Percentiles rank a stretch among this genome's conserved stretches.
Conservation (phyloP, 2,329 filamentous ascomycete species). For the Leptographium flavum region DNA sequence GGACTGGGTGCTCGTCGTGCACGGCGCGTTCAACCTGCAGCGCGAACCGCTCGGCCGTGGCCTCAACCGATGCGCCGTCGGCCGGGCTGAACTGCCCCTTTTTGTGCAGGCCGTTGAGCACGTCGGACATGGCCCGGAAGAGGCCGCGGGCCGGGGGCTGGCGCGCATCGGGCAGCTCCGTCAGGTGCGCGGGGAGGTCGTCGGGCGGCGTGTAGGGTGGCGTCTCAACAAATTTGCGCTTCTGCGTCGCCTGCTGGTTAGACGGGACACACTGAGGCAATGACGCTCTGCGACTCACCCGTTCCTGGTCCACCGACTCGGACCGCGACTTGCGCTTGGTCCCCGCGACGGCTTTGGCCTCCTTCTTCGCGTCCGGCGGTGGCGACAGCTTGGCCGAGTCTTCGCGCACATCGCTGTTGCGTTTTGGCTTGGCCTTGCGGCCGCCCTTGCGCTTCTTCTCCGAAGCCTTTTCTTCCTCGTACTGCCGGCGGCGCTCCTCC, state of each 20-base stretch:
- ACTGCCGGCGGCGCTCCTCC: conserved; percentile 52
- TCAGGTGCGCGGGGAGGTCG: conserved; percentile 35
- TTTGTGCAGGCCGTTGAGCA: conserved; percentile 54
- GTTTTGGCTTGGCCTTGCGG: conserved; percentile 50
- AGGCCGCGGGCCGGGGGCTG: conserved; percentile 57
- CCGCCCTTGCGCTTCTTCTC: conserved; percentile 41
- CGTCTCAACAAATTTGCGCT: conserved; percentile 38
- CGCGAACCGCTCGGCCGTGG: conserved; percentile 54
- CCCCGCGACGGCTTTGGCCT: conserved; percentile 13
- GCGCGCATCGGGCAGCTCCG: conserved; percentile 46
- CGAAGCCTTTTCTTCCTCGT: conserved; percentile 47
- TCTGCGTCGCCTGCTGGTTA: conserved; percentile 25
- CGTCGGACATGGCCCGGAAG: conserved; percentile 51
- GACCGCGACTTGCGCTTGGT: conserved; percentile 44
- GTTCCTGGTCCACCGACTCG: conserved; percentile 36
- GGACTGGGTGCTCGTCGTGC: conserved; percentile 37
- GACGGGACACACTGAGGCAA: not conserved
- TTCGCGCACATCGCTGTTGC: conserved; percentile 48
- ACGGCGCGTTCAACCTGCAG: conserved; percentile 68
- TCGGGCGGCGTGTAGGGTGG: conserved; percentile 33
- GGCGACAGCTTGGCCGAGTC: conserved; percentile 21
- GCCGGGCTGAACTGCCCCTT: conserved; percentile 47
- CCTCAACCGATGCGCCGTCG: conserved; percentile 47
- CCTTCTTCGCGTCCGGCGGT: conserved; percentile 28
- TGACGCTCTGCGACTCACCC: conserved; percentile 22